Base-by-base conservation (phyloP, 1,284 basidiomycete genomes). In the Trametes versicolor region DNA sequence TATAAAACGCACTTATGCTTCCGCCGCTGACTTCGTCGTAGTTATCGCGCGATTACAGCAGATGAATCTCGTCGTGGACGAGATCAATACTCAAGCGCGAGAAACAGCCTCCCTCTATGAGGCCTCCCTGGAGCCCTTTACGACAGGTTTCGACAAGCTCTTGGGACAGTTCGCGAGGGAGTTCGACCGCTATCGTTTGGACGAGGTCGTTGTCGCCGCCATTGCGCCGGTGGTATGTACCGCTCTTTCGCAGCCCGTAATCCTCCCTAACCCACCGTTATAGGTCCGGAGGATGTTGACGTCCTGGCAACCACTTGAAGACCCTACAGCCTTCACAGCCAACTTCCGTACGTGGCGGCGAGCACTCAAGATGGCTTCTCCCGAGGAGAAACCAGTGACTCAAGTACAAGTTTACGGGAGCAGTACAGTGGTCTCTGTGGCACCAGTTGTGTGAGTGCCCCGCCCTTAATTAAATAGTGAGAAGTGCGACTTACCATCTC, bases 171-270 rank as follows among this genome's bases (percentile, higher is more conserved):
- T 90, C 70, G 81, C 88, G 2, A 79, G 81, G 17, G 97, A 99
- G 74, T 97, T 96, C 72, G 89, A 92, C 50, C 83, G 80, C 68
- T 91, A 96, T 74, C 82, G 84, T 12, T 79, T 98, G 27, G 98
- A 99, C 72, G 97, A 99, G 74, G 88, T 98, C 17, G 87, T 98
- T 0, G 93, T 99, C 0, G 96, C 92, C 43, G 94, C 96, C 1
- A 91, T 99, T 60, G 87, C 91, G 7, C 95, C 96, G 0, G 79
- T 89, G 5, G 89, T 91, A 70, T 72, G 87, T 80, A 17, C 32
- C 19, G 8, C 9, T 27, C 0, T n/a, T 36, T 8, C 29, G 19
- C 34, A 53, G 25, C 0, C 12, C n/a, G 2, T 9, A 13, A 12
- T 19, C 19, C 34, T 34, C 48, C 4, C 53, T 63, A 48, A 72